Evolutionary conservation across 192 early-diverging fungal genomes (phyloP).

Genomic region (Dispira simplex): DNA sequence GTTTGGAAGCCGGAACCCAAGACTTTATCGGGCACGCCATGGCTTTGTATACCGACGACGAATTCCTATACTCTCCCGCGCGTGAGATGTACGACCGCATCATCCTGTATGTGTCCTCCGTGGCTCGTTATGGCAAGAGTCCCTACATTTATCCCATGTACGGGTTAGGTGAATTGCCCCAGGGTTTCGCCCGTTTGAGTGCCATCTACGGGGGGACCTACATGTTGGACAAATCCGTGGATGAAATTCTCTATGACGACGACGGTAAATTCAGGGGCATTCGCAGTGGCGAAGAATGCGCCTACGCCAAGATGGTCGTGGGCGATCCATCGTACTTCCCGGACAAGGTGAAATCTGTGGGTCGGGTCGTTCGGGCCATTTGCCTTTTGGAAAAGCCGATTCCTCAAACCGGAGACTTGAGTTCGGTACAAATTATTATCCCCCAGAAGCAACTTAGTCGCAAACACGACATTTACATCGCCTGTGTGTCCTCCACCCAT

Average conservation of each 20-base stretch:
- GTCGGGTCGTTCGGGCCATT: conserved; percentile 86
- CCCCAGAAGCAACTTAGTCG: conserved; percentile 94
- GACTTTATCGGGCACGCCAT: conserved; percentile 98
- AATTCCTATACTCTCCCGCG: conserved; percentile 51
- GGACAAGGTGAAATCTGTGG: conserved; percentile 64
- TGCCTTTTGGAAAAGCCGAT: conserved; percentile 88
- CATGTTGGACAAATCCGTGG: conserved; percentile 88
- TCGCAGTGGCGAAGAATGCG: conserved; percentile 70
- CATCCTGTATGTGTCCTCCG: conserved; percentile 81
- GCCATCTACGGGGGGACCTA: conserved; percentile 99
- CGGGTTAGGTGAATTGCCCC: conserved; percentile 95
- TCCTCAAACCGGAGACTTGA: conserved; percentile 67
- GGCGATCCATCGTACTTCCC: conserved; percentile 92
- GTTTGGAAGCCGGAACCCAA: conserved; percentile 85
- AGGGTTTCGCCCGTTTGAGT: conserved; percentile 91
- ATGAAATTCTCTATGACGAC: conserved; percentile 75
- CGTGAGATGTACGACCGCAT: conserved; percentile 81
- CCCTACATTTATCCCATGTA: conserved; percentile 99
- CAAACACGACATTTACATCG: conserved; percentile 93
- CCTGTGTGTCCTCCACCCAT: conserved; percentile 76
- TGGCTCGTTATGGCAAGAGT: conserved; percentile 83
- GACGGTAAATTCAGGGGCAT: conserved; percentile 81
- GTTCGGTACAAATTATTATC: conserved; percentile 92
- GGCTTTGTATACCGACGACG: conserved; percentile 89
- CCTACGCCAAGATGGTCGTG: conserved; percentile 75